phyloP scores from a whole-genome alignment of 192 early-diverging fungal species.

The Phycomyces nitens region DNA sequence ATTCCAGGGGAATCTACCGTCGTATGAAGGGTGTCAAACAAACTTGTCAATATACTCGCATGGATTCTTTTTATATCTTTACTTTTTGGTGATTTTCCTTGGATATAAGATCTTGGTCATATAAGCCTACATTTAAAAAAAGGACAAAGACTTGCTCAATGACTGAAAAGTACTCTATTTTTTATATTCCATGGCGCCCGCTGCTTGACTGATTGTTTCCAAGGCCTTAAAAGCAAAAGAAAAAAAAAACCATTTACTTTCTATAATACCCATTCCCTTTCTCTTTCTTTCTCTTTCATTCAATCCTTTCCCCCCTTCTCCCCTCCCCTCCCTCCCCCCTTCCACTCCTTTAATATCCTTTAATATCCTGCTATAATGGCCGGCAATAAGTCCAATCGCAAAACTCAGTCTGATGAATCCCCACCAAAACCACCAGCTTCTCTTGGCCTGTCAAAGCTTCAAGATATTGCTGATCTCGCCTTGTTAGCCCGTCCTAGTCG shows the following conservation, averaged over 20 bases:
- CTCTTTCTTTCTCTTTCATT: background rate
- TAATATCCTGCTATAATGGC: no score
- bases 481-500: background rate
- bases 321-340: background rate
- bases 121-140: no score
- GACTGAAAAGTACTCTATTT: no score
- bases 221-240: background rate
- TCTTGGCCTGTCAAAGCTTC: background rate
- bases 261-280: slow-evolving; percentile 2
- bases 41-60: no score
- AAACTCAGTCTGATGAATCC: no score
- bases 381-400: background rate
- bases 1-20: no score
- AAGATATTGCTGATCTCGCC: background rate
- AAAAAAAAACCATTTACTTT: slow-evolving; percentile 2
- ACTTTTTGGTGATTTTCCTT: no score
- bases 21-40: no score
- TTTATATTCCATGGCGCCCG: no score
- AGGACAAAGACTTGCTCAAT: no score
- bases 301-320: background rate
- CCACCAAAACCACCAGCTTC: background rate
- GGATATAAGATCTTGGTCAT: no score
- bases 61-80: no score
- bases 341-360: background rate
- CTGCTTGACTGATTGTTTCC: background rate